Evolutionary conservation across 2,329 filamentous ascomycete species (phyloP), one percentile per base, ranked within the genome.

Genomic region (Sporothrix brasiliensis): DNA sequence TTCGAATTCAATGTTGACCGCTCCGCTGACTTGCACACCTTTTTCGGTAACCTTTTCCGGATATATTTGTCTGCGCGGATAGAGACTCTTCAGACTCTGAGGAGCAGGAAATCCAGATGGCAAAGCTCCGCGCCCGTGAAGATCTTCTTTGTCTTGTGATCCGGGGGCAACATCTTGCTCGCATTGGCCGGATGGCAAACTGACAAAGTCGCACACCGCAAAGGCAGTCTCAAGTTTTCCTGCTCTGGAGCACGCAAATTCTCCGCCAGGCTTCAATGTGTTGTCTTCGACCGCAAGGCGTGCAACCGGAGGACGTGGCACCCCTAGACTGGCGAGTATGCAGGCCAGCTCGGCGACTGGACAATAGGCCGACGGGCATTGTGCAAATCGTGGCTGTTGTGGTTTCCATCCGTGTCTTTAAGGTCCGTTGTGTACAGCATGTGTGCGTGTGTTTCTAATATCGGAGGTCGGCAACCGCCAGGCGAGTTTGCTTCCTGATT

Each of bases 261-360:
- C 73, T 73, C 75, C 74, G 75, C 70, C 67, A 65, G 72, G 73
- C 73, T 75, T 75, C 72, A 72, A 73, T 68, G 63, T 66, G 65
- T 52, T 65, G 67, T 58, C 68, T 41, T 68, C 53, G 70, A 70
- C 21, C 69, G 71, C 24, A 68, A 52, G 70, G 68, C 27, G 68
- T 74, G 73, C 71, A 71, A 72, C 72, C 69, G 67, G 68, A 69
- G 67, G 53, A n/a, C 21, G 50, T 4, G 34, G 41, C 58, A 50
- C 4, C 49, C 61, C 30, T 4, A 65, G 21, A 65, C 61, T 34
- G 73, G 68, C 69, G 24, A 71, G 70, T 69, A 72, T 69, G 41
- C 44, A 63, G 21, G 30, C 41, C 34, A 49, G 39, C 60, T 63
- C 60, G 60, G 5, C 60, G 60, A 47, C 41, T 30, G 49, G 9